phyloP scores from a whole-genome alignment of 2,329 filamentous ascomycete genomes.

The Colletotrichum caudatum region DNA sequence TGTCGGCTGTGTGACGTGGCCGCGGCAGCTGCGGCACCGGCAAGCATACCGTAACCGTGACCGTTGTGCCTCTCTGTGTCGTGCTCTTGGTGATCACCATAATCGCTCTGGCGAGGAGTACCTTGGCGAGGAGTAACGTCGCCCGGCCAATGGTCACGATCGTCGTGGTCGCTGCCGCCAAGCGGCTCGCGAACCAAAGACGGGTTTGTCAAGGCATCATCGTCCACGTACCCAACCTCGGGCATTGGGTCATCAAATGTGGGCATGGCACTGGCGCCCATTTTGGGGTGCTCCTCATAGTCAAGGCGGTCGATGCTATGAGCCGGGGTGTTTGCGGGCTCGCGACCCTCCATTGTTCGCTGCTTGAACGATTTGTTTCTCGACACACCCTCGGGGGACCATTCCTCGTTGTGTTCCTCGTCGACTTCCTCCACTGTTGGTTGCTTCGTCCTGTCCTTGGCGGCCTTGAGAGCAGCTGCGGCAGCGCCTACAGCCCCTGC shows the following conservation, averaged over 20 bases:
- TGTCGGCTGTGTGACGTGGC: constrained; percentile 64
- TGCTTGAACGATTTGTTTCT: constrained; percentile 76
- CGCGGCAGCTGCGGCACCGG: constrained; percentile 63
- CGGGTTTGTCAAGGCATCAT: constrained; percentile 85
- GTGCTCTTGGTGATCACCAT: constrained; percentile 47
- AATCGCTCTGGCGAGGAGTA: constrained; percentile 49
- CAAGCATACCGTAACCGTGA: constrained; percentile 58
- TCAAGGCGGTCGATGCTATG: constrained; percentile 71
- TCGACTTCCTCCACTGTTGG: constrained; percentile 50
- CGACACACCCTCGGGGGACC: constrained; percentile 63
- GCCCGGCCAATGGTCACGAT: constrained; percentile 48
- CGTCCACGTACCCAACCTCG: constrained; percentile 76
- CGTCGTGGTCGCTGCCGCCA: constrained; percentile 58
- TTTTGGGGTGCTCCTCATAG: constrained; percentile 64
- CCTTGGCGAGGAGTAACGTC: constrained; percentile 49
- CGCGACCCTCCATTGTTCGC: constrained; percentile 67
- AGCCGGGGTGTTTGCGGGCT: constrained; percentile 66
- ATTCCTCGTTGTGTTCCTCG: constrained; percentile 52
- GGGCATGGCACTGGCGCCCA: constrained; percentile 79
- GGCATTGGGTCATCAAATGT: constrained; percentile 78
- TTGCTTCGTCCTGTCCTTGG: constrained; percentile 57
- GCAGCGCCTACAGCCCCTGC: constrained; percentile 67
- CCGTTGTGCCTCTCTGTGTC: constrained; percentile 38
- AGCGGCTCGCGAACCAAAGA: constrained; percentile 83
- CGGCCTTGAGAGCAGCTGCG: constrained; percentile 63